phyloP scores from a whole-genome alignment of 2,329 filamentous ascomycete genomes.

The Lomentospora prolificans region DNA sequence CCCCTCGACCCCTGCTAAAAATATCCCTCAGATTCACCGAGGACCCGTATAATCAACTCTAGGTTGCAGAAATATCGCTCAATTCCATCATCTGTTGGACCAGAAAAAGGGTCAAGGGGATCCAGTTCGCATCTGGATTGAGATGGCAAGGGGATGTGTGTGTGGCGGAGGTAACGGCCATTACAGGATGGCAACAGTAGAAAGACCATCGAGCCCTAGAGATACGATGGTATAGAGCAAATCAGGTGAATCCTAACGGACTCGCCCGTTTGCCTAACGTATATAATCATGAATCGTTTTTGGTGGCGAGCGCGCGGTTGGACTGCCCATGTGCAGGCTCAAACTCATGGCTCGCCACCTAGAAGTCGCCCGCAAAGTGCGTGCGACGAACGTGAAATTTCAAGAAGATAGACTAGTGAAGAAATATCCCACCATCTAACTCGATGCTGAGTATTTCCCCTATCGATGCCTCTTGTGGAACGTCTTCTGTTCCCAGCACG shows the following conservation, averaged over 20 bases:
- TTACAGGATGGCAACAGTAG: background rate
- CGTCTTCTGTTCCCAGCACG: constrained; percentile 37
- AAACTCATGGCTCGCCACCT: background rate
- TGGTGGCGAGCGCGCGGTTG: too few species aligned
- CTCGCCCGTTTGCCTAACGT: background rate
- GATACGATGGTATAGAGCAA: too few species aligned
- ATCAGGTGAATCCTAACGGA: background rate
- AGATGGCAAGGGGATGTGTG: too few species aligned
- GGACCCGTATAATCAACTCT: background rate
- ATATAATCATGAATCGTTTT: background rate
- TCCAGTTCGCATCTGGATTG: too few species aligned
- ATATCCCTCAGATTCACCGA: background rate
- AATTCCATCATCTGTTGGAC: background rate
- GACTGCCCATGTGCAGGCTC: background rate
- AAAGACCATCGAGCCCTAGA: background rate
- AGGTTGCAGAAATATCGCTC: background rate
- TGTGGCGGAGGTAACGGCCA: background rate
- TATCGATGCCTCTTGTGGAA: constrained; percentile 2
- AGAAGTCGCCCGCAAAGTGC: background rate
- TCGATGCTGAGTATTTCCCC: background rate
- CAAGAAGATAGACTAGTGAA: background rate
- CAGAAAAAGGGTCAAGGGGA: background rate
- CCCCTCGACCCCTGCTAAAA: background rate
- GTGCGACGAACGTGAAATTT: background rate
- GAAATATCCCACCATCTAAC: background rate